phyloP scores from a whole-genome alignment of 2,329 filamentous ascomycete genomes.

The Apiospora rasikravindrae region DNA sequence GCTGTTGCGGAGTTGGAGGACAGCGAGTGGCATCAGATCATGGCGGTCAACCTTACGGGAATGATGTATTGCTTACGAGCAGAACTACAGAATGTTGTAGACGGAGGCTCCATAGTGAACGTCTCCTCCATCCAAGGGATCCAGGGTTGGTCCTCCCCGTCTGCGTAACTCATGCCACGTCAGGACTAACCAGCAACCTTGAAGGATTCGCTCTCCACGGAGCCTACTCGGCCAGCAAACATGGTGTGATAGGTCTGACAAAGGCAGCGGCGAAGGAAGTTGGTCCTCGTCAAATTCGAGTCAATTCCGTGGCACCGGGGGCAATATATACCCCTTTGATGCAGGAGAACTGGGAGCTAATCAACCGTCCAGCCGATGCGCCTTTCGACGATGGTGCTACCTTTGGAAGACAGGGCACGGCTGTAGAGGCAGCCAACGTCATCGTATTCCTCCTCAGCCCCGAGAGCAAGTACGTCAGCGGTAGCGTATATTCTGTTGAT shows the following conservation, averaged over 20 bases:
- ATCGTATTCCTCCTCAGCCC: slow-evolving; percentile 55
- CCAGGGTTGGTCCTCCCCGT: slow-evolving; percentile 37
- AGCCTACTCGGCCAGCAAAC: slow-evolving; percentile 45
- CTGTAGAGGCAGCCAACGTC: slow-evolving; percentile 52
- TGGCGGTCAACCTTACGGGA: slow-evolving; percentile 56
- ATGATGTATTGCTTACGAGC: slow-evolving; percentile 57
- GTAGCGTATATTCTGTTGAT: slow-evolving; percentile 52
- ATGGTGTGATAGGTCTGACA: slow-evolving; percentile 45
- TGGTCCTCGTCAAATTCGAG: slow-evolving; percentile 49
- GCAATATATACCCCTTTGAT: slow-evolving; percentile 57
- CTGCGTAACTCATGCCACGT: not conserved
- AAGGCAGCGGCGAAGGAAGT: slow-evolving; percentile 43
- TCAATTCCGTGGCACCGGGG: slow-evolving; percentile 55
- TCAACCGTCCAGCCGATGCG: slow-evolving; percentile 42
- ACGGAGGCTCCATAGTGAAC: slow-evolving; percentile 64
- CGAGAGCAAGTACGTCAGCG: slow-evolving; percentile 52
- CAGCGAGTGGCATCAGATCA: slow-evolving; percentile 54
- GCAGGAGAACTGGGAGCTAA: slow-evolving; percentile 47
- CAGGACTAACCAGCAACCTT: slow-evolving; percentile 1
- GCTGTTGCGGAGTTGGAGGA: slow-evolving; percentile 51
- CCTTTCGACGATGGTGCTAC: slow-evolving; percentile 49
- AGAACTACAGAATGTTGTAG: slow-evolving; percentile 49
- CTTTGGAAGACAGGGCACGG: slow-evolving; percentile 49
- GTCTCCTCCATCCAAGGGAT: slow-evolving; percentile 58
- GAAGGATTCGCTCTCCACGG: slow-evolving; percentile 47